Percentiles rank a stretch among this genome's conserved stretches.
phyloP scores from a whole-genome alignment of 2,329 filamentous ascomycete species.

The Fusarium illudens region DNA sequence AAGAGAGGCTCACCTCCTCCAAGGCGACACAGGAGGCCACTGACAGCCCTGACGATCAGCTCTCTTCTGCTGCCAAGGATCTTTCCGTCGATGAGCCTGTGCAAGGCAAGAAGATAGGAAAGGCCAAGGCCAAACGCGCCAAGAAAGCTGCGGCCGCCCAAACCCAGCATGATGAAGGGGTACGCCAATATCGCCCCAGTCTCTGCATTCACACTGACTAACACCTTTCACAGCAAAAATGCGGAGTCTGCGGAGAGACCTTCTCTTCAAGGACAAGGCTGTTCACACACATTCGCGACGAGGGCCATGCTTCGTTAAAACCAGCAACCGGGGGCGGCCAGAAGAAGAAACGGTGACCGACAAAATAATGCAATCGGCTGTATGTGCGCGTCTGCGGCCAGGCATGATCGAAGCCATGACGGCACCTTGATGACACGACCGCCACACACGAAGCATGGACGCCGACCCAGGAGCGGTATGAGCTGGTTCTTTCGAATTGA shows the following conservation, averaged over 20 bases:
- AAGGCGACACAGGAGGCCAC: background rate
- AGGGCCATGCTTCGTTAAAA: conserved; percentile 67
- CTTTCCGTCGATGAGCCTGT: conserved; percentile 40
- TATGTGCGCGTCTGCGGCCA: background rate
- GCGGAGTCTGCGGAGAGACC: conserved; percentile 54
- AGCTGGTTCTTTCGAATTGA: conserved; percentile 17
- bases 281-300: conserved; percentile 75
- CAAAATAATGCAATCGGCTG: background rate
- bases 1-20: conserved; percentile 49
- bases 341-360: conserved; percentile 49
- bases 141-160: conserved; percentile 55
- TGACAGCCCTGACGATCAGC: conserved; percentile 10
- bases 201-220: background rate
- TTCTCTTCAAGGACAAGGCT: conserved; percentile 73
- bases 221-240: conserved; percentile 48
- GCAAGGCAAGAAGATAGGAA: conserved; percentile 55
- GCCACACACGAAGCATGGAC: background rate
- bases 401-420: background rate
- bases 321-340: conserved; percentile 38
- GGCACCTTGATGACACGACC: background rate
- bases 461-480: background rate
- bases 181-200: conserved; percentile 41
- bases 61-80: conserved; percentile 24
- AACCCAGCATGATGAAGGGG: conserved; percentile 45
- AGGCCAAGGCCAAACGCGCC: conserved; percentile 60